phyloP scores from a whole-genome alignment of 768 basidiomycete genomes.

The Neoboletus magnificus region DNA sequence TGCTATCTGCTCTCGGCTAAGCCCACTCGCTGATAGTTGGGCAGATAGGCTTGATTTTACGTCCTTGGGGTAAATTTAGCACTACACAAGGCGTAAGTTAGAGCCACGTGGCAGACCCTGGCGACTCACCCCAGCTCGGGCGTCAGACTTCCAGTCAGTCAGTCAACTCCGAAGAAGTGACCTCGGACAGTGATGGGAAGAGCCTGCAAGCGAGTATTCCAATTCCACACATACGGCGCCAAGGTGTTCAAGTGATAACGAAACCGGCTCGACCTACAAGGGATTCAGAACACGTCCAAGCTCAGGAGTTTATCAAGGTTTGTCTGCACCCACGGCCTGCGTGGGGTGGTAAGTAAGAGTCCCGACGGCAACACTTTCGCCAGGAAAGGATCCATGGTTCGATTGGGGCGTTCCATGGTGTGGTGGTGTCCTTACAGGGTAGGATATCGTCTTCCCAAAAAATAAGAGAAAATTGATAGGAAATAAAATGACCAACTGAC shows the following conservation, averaged over 20 bases:
- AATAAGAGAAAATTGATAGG: background rate
- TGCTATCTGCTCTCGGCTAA: too few species aligned
- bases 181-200: too few species aligned
- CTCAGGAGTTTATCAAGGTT: conserved; percentile 2
- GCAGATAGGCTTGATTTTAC: too few species aligned
- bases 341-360: background rate
- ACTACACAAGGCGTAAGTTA: too few species aligned
- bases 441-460: background rate
- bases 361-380: background rate
- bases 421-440: background rate
- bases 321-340: background rate
- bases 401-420: background rate
- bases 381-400: background rate
- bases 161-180: too few species aligned
- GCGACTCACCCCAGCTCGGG: too few species aligned
- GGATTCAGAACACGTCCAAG: background rate
- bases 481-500: background rate
- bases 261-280: conserved; percentile 2
- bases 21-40: too few species aligned
- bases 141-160: too few species aligned
- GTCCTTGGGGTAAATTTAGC: too few species aligned
- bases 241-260: background rate
- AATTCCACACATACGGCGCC: too few species aligned
- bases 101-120: too few species aligned
- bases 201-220: too few species aligned